A percentile compares a stretch with the other conserved stretches of the same genome.
These are phyloP conservation scores for Sugiyamaella japonica DNA, from an alignment of 1,139 yeast species.

Conservation along the genomic window DNA sequence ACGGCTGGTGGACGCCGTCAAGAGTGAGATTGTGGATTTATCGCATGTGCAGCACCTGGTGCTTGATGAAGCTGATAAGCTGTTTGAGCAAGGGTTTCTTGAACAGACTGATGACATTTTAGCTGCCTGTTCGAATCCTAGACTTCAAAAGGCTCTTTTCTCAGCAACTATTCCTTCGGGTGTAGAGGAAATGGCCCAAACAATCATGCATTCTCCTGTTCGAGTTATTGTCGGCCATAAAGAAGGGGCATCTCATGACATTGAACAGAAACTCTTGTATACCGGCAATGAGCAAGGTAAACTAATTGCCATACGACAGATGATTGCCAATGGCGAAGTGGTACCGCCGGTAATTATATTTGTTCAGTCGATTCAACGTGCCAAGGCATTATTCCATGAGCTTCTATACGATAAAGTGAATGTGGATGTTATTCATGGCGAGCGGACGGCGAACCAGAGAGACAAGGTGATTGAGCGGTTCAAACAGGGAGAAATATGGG, in stretches of 20 bases:
- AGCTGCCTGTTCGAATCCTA: constrained; percentile 58
- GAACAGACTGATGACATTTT: constrained; percentile 89
- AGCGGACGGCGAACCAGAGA: constrained; percentile 86
- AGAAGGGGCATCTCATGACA: constrained; percentile 84
- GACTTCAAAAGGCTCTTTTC: constrained; percentile 66
- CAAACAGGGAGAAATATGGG: constrained; percentile 91
- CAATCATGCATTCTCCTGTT: constrained; percentile 81
- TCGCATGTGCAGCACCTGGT: constrained; percentile 68
- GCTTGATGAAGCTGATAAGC: constrained; percentile 94
- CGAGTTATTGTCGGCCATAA: constrained; percentile 90
- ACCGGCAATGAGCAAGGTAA: constrained; percentile 97
- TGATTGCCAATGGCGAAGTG: constrained; percentile 73
- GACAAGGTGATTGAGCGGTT: constrained; percentile 81
- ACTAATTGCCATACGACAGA: constrained; percentile 82
- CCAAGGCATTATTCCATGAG: constrained; percentile 93
- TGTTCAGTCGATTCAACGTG: constrained; percentile 88
- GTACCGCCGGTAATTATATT: constrained; percentile 93
- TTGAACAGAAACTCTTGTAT: constrained; percentile 80
- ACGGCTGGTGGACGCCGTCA: constrained; percentile 76
- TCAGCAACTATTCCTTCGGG: constrained; percentile 96
- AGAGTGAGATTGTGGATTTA: constrained; percentile 58
- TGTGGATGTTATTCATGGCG: constrained; percentile 96
- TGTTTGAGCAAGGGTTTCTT: constrained; percentile 86
- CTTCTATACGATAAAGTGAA: constrained; percentile 84
- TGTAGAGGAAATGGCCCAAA: constrained; percentile 83